Evolutionary conservation across 768 basidiomycete genomes (phyloP).

Genomic region (Serpula lacrymans): DNA sequence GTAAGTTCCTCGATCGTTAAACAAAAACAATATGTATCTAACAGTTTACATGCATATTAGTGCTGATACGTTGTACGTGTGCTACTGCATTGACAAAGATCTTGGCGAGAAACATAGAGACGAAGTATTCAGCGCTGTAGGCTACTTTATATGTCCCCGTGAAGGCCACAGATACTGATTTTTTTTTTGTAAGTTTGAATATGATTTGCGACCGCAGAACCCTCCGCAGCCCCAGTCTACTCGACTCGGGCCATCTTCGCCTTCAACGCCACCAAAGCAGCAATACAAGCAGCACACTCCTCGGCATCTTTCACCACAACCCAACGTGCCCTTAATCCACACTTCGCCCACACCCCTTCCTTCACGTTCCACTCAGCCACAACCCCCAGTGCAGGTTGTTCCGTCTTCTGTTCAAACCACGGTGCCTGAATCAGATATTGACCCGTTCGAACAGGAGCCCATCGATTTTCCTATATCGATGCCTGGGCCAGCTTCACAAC

Average conservation of each 20-base stretch:
- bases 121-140: slow-evolving; percentile 55
- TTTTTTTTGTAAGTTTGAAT: slow-evolving; percentile 34
- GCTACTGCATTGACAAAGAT: slow-evolving; percentile 63
- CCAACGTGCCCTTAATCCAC: slow-evolving; percentile 2
- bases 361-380: slow-evolving; percentile 11
- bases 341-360: slow-evolving; percentile 1
- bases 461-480: too few relatives aligned
- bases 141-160: slow-evolving; percentile 10
- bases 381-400: slow-evolving; percentile 6
- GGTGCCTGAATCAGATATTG: slow-evolving; percentile 26
- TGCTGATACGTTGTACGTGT: slow-evolving; percentile 64
- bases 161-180: not conserved
- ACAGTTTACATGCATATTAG: slow-evolving; percentile 24
- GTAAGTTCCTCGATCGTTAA: slow-evolving; percentile 35
- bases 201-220: slow-evolving; percentile 27
- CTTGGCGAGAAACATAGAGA: slow-evolving; percentile 46
- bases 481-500: too few relatives aligned
- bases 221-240: slow-evolving; percentile 7
- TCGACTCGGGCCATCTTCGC: slow-evolving; percentile 10
- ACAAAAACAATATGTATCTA: not conserved
- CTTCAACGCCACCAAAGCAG: slow-evolving; percentile 5
- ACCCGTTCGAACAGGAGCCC: slow-evolving; percentile 31
- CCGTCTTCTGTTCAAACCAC: not conserved
- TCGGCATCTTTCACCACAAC: slow-evolving; percentile 6
- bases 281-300: not conserved